These are phyloP conservation scores for Microcyclospora pomicola DNA, from an alignment of 2,329 filamentous ascomycete species.

Conservation along the genomic window DNA sequence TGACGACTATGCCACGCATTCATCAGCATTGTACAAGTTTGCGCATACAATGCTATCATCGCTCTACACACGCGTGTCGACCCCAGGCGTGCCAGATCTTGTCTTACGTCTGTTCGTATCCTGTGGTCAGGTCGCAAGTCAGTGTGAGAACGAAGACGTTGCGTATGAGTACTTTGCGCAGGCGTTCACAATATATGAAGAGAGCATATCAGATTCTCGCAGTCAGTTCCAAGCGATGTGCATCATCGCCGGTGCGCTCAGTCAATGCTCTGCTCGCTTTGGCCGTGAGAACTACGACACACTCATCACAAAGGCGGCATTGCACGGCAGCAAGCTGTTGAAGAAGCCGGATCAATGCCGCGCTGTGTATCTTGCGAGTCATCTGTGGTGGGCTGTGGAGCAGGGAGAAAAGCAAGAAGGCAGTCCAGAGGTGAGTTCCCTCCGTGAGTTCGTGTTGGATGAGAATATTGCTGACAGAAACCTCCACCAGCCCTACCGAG, in stretches of 20 bases:
- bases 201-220: conserved; percentile 86
- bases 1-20: conserved; percentile 59
- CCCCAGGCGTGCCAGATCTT: conserved; percentile 65
- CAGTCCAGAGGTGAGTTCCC: conserved; percentile 12
- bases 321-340: conserved; percentile 90
- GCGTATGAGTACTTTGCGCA: conserved; percentile 98
- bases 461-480: conserved; percentile 2
- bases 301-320: conserved; percentile 89
- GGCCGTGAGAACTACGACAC: conserved; percentile 97
- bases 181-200: conserved; percentile 95
- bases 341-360: conserved; percentile 98
- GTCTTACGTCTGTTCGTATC: conserved; percentile 79
- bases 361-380: conserved; percentile 89
- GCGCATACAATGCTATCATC: conserved; percentile 79
- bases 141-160: conserved; percentile 85
- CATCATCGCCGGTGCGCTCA: conserved; percentile 77
- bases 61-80: conserved; percentile 68
- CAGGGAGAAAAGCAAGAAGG: conserved; percentile 59
- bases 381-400: conserved; percentile 95
- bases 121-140: conserved; percentile 84
- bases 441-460: neutral
- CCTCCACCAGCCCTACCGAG: conserved; percentile 64
- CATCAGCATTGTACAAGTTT: conserved; percentile 83
- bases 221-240: conserved; percentile 97
- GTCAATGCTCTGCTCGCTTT: conserved; percentile 70